These are phyloP conservation scores for Euphorbia schlechtendalii DNA, from an alignment of 441 rosid species.

Conservation along the genomic window DNA sequence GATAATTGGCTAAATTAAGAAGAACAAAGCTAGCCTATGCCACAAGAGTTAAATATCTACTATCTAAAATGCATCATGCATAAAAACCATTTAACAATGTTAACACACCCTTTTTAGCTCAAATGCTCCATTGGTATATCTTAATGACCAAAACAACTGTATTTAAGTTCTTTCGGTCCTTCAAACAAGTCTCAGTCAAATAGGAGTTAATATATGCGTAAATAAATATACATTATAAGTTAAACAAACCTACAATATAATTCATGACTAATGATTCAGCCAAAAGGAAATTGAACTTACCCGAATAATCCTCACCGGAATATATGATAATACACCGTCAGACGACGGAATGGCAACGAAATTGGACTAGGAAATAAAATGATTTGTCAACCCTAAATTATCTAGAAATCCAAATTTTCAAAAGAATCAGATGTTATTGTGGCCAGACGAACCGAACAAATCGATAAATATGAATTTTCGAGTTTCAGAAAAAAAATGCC, in stretches of 20 bases:
- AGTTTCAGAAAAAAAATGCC: neutral
- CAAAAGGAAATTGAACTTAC: constrained; percentile 18
- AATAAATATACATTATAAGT: no score
- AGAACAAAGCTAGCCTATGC: neutral
- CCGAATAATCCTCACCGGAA: constrained; percentile 13
- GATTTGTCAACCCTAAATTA: no score
- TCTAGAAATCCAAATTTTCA: neutral
- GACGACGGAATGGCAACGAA: neutral
- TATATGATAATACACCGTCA: neutral
- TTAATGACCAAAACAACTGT: neutral
- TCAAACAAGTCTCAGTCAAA: neutral
- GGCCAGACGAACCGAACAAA: neutral
- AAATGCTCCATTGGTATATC: neutral
- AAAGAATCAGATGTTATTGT: neutral
- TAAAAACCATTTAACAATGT: neutral
- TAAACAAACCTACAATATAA: neutral
- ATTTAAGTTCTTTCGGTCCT: neutral
- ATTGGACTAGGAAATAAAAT: neutral
- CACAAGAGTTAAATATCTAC: neutral
- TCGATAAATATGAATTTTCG: neutral
- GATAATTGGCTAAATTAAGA: neutral
- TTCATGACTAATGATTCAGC: neutral
- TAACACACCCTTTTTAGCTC: neutral
- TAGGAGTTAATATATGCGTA: neutral
- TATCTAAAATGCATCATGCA: neutral